Conservation (phyloP, 164 flowering plant species). For the Aristolochia contorta region DNA sequence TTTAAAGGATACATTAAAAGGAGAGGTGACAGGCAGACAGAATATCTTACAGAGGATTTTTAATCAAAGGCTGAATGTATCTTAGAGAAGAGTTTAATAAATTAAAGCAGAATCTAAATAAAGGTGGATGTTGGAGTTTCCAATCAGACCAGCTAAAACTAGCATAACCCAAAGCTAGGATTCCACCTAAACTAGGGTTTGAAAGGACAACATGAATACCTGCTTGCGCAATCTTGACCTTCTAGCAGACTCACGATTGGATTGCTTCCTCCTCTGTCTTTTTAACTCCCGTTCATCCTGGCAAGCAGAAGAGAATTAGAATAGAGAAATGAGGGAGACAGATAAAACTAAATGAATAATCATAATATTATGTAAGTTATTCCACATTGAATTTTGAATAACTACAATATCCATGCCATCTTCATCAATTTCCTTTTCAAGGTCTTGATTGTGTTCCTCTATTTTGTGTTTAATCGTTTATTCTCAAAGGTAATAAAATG, state of each 20-base stretch:
- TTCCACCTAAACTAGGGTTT: not conserved
- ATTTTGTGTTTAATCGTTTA: not conserved
- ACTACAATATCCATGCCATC: too few species aligned
- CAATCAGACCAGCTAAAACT: too few species aligned
- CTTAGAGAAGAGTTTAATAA: too few species aligned
- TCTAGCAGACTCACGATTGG: constrained; percentile 93
- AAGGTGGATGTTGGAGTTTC: too few species aligned
- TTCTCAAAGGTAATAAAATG: not conserved
- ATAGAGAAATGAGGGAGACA: constrained; percentile 1
- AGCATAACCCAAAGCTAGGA: not conserved
- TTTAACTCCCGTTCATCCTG: constrained; percentile 92
- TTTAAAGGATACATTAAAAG: not conserved
- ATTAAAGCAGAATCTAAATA: too few species aligned
- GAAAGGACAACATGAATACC: constrained; percentile 22
- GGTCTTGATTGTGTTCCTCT: too few species aligned
- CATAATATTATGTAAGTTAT: too few species aligned
- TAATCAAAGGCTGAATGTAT: too few species aligned
- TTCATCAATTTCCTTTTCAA: not conserved
- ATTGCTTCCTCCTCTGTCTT: constrained; percentile 88
- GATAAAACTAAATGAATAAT: not conserved
- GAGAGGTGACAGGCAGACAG: too few species aligned
- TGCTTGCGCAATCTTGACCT: constrained; percentile 95
- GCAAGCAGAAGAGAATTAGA: constrained; percentile 1
- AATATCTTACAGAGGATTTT: too few species aligned
- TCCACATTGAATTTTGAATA: too few species aligned